Base-by-base conservation (phyloP, 2,329 filamentous ascomycete genomes). In the Botrytis sinoallii region DNA sequence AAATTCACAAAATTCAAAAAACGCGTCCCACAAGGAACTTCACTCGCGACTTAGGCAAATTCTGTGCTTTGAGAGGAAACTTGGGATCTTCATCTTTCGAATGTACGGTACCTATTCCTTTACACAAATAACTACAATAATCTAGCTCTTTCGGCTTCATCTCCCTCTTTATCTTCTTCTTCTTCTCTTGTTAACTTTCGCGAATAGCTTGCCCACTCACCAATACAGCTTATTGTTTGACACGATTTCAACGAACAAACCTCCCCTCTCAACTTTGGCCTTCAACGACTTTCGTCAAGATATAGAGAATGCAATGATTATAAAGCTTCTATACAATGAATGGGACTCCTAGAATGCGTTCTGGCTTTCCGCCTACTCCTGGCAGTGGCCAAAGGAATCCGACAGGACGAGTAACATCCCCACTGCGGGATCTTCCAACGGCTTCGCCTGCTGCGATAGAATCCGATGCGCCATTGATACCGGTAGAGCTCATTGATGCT, bases 401-500 rank as follows among this genome's bases (percentile, higher is more conserved):
- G 25, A 77, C 79, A 66, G 75, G 75, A 69, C 77, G 73, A 70
- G 71, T 74, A 16, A 77, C 73, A 72, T 77, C 78, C 57, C 73
- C 78, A 42, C 75, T 82, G 9, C 78, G 80, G 59, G 75, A 76
- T 29, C 75, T 82, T 29, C 78, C 79, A 70, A 46, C 66, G 18
- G 71, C 64, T 18, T 42, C 78, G 38, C 69, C 77, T 48, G 57
- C 74, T 52, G 52, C 75, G 18, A 70, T 74, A 25, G 70, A 75
- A 9, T 75, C 77, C 18, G 76, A 76, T 72, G 73, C 74, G 71
- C 95, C 96, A 48, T 84, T 97, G 73, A 95, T 99, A 79, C 92
- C 96, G 20, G 86, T 93, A 76, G 88, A 89, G 77, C 85, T 97
- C 65, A 87, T 98, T 82, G 95, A 98, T 85, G 93, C 93, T 64